Base-by-base conservation (phyloP, 106 monocot genomes). In the Agapanthus africanus region DNA sequence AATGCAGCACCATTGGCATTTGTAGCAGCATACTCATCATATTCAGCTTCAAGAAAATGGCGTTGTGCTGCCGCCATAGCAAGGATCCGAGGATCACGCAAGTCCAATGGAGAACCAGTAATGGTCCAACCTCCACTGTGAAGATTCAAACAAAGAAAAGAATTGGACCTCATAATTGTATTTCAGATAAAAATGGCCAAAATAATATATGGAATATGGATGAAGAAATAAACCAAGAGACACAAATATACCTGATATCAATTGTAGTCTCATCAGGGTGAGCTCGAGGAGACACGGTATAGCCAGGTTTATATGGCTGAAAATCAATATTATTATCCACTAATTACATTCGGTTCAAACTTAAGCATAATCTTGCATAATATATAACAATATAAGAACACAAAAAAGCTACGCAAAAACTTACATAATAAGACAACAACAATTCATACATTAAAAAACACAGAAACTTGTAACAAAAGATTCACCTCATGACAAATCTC, bases 401-500 rank as follows among this genome's bases (percentile, higher is more conserved):
- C 7, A 7, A 42, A 42, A 15, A 7, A 42, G 15, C 15, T 15
- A 15, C 15, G 42, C 15, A 42, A 42, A 42, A 8, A 42, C 42
- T n/a, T n/a, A n/a, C n/a, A n/a, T n/a, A n/a, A n/a, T n/a, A n/a
- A n/a, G n/a, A n/a, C n/a, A n/a, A n/a, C n/a, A n/a, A n/a, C n/a
- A n/a, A n/a, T n/a, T n/a, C n/a, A n/a, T n/a, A n/a, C n/a, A n/a
- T n/a, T n/a, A n/a, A n/a, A n/a, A n/a, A n/a, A n/a, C n/a, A n/a
- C n/a, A n/a, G n/a, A n/a, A n/a, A 42, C 10, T 15, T 15, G 42
- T 8, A 42, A 15, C 7, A 8, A 15, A 42, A 8, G 37, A 19
- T 7, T 56, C 26, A 91, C 95, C 86, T 91, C 76, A 74, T 91
- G 91, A 78, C 91, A 91, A 26, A 95, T 95, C 74, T 95, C 95